phyloP scores from a whole-genome alignment of 805 yeast species.

The Nakazawaea wyomingensis region DNA sequence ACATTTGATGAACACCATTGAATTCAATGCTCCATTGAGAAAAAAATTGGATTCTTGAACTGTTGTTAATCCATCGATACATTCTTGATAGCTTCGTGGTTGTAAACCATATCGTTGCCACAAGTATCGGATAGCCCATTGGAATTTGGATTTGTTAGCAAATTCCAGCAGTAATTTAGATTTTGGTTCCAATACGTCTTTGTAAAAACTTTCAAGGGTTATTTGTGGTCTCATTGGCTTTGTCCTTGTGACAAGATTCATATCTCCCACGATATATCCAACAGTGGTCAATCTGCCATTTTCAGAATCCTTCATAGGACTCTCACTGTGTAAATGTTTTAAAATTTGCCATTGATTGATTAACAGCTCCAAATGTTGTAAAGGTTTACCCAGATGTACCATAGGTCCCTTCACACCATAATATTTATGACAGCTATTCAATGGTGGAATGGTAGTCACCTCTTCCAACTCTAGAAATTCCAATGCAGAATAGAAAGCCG shows the following conservation, averaged over 20 bases:
- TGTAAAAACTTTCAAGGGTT: conserved; percentile 1
- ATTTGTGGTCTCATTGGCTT: conserved; percentile 3
- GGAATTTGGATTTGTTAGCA: conserved; percentile 29
- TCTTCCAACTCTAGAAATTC: conserved; percentile 14
- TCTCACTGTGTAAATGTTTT: conserved; percentile 1
- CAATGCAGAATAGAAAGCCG: background rate
- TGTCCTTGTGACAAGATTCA: background rate
- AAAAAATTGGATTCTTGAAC: conserved; percentile 15
- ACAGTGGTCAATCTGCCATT: background rate
- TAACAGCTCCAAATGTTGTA: conserved; percentile 22
- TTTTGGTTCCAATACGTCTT: conserved; percentile 4
- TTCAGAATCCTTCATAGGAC: background rate
- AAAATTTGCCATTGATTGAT: conserved; percentile 25
- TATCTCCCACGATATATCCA: conserved; percentile 1
- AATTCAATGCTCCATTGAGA: conserved; percentile 11
- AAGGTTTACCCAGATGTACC: conserved; percentile 24
- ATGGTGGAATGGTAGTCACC: conserved; percentile 19
- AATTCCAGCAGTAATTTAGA: background rate
- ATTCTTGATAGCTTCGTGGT: conserved; percentile 17
- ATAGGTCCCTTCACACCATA: conserved; percentile 21
- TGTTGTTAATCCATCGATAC: conserved; percentile 5
- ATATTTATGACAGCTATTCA: conserved; percentile 21
- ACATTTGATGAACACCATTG: conserved; percentile 33
- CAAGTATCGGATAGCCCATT: conserved; percentile 19
- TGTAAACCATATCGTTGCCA: conserved; percentile 5